These are phyloP conservation scores for Sporopachydermia cereana DNA, from an alignment of 1,139 yeast genomes.

Conservation along the genomic window DNA sequence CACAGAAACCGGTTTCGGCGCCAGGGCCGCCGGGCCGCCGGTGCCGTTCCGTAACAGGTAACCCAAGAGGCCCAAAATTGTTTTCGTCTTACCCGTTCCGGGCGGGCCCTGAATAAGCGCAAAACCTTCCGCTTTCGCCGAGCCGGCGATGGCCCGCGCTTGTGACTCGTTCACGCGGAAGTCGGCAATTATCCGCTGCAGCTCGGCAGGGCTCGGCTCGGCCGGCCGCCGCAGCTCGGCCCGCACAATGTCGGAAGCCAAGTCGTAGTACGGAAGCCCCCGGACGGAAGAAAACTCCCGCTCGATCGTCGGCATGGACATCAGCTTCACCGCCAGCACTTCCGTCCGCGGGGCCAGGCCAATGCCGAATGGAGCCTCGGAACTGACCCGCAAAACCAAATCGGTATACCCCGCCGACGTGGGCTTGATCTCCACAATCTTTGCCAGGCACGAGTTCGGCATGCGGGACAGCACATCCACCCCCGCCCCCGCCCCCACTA, in stretches of 20 bases:
- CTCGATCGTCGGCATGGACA: conserved; percentile 85
- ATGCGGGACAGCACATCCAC: conserved; percentile 13
- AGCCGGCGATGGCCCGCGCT: conserved; percentile 75
- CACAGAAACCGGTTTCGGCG: conserved; percentile 28
- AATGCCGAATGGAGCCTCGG: conserved; percentile 37
- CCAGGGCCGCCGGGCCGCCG: conserved; percentile 20
- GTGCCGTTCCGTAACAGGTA: conserved; percentile 40
- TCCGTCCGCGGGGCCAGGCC: conserved; percentile 52
- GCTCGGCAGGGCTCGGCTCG: conserved; percentile 26
- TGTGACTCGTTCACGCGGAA: conserved; percentile 76
- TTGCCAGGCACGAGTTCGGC: conserved; percentile 54
- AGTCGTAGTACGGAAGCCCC: conserved; percentile 73
- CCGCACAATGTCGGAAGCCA: conserved; percentile 47
- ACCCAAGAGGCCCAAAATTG: conserved; percentile 87
- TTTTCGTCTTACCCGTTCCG: conserved; percentile 97
- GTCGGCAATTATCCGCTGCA: conserved; percentile 29
- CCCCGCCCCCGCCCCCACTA: background rate
- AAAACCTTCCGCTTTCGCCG: conserved; percentile 61
- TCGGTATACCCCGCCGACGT: conserved; percentile 59
- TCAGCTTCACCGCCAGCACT: conserved; percentile 57
- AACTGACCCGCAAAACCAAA: conserved; percentile 55
- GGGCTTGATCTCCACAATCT: conserved; percentile 58
- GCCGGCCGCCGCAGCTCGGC: conserved; percentile 48
- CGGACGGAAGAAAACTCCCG: conserved; percentile 80
- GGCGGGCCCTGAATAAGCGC: conserved; percentile 96